Percentiles rank a stretch among this genome's conserved stretches.
Conservation (phyloP, 768 basidiomycete genomes). For the Arthromyces matolae region DNA sequence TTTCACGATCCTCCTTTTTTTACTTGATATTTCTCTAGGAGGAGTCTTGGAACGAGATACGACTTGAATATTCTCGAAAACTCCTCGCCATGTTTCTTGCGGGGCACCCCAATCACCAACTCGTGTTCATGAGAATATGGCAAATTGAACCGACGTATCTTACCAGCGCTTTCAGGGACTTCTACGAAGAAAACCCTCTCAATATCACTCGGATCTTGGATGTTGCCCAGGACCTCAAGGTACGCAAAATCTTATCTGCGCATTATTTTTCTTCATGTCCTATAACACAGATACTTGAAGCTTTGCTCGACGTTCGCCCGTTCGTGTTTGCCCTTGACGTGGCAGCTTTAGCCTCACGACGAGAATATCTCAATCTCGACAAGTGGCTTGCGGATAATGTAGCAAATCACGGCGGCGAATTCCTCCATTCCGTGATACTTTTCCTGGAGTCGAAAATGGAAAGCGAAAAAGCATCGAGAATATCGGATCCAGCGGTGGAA, state of each 20-base stretch:
- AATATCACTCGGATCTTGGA: constrained; percentile 95
- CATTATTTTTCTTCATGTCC: background rate
- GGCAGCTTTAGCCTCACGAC: constrained; percentile 86
- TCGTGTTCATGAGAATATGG: constrained; percentile 97
- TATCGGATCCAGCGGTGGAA: constrained; percentile 76
- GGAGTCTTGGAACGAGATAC: constrained; percentile 83
- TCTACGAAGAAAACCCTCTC: constrained; percentile 86
- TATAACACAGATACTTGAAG: constrained; percentile 71
- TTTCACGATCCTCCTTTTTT: background rate
- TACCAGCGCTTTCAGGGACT: constrained; percentile 84
- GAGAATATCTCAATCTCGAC: constrained; percentile 93
- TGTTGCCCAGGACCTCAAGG: constrained; percentile 93
- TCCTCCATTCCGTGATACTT: constrained; percentile 80
- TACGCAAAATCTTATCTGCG: constrained; percentile 27
- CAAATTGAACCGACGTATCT: constrained; percentile 85
- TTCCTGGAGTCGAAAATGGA: constrained; percentile 94
- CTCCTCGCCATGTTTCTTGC: constrained; percentile 87
- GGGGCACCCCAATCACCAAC: constrained; percentile 90
- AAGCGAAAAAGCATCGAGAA: constrained; percentile 71
- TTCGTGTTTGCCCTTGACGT: constrained; percentile 91
- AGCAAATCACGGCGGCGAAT: constrained; percentile 74
- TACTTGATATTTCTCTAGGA: constrained; percentile 43
- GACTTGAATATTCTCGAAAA: constrained; percentile 82
- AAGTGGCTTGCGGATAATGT: constrained; percentile 95
- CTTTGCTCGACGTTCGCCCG: constrained; percentile 85